Percentiles rank a stretch among this genome's conserved stretches.
Conservation (phyloP, 345 rosid genomes). For the Linum usitatissimum region DNA sequence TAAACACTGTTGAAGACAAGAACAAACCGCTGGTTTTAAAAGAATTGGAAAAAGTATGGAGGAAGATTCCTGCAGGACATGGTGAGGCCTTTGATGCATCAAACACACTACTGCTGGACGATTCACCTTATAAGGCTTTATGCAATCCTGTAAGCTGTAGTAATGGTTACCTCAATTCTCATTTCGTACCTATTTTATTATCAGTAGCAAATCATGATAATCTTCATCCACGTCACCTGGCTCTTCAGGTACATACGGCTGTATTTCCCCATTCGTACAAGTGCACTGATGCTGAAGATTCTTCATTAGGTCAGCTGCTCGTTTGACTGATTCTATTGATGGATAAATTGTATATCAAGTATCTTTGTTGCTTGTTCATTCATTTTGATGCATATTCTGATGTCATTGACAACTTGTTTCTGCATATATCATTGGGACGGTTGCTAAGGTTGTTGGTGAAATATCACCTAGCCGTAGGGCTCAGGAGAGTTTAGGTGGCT, state of each 20-base stretch:
- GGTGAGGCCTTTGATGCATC: slow-evolving; percentile 17
- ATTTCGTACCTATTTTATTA: slow-evolving; percentile 1
- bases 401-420: background rate
- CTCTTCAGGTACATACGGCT: slow-evolving; percentile 54
- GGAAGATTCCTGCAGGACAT: slow-evolving; percentile 7
- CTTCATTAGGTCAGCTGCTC: slow-evolving; percentile 57
- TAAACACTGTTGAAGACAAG: slow-evolving; percentile 14
- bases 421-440: background rate
- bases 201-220: background rate
- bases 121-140: slow-evolving; percentile 25
- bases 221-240: slow-evolving; percentile 7
- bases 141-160: slow-evolving; percentile 21
- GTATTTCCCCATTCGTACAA: slow-evolving; percentile 59
- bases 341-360: background rate
- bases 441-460: background rate
- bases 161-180: background rate
- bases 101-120: slow-evolving; percentile 22
- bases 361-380: too few species aligned
- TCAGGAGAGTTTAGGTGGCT: too few species aligned
- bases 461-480: background rate
- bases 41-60: slow-evolving; percentile 19
- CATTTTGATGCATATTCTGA: background rate
- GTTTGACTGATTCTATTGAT: background rate
- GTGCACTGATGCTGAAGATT: slow-evolving; percentile 32
- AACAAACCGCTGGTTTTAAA: slow-evolving; percentile 20